Percentiles rank a stretch among this genome's conserved stretches.
phyloP scores from a whole-genome alignment of 2,329 filamentous ascomycete species.

The Aplosporella prunicola region DNA sequence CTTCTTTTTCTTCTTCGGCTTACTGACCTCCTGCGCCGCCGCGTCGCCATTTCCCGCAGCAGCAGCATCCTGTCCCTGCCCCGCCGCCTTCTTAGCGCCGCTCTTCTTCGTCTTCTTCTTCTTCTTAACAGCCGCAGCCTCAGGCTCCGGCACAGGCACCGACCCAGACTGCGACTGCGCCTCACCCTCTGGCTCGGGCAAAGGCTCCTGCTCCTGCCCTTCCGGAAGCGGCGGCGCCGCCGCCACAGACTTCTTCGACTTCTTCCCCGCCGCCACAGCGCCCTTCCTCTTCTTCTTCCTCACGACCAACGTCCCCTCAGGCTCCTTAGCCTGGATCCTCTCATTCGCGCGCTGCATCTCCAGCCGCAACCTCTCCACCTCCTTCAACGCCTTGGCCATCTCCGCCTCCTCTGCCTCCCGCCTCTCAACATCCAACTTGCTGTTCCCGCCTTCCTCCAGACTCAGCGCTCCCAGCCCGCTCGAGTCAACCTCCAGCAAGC shows the following conservation, averaged over 20 bases:
- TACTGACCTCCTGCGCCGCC: constrained; percentile 11
- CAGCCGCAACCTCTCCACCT: constrained; percentile 75
- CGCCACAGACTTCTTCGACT: constrained; percentile 11
- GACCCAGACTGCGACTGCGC: too few species aligned
- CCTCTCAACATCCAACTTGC: constrained; percentile 50
- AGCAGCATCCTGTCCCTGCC: constrained; percentile 5
- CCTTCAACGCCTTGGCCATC: constrained; percentile 78
- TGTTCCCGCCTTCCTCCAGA: constrained; percentile 47
- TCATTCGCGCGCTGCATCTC: constrained; percentile 83
- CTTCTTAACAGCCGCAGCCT: constrained; percentile 19
- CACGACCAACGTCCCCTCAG: constrained; percentile 56
- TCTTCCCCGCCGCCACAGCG: constrained; percentile 9
- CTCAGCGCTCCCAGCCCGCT: constrained; percentile 67
- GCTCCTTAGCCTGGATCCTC: constrained; percentile 60
- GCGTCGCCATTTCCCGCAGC: constrained; percentile 14
- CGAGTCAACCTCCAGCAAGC: constrained; percentile 76
- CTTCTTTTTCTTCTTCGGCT: constrained; percentile 34
- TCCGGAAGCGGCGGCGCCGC: constrained; percentile 1
- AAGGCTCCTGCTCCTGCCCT: constrained; percentile 11
- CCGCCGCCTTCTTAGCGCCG: constrained; percentile 18
- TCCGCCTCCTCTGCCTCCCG: constrained; percentile 72
- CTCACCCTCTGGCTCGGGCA: constrained; percentile 13
- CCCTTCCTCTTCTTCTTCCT: constrained; percentile 43
- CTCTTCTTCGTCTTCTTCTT: constrained; percentile 39
- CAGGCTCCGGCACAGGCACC: constrained; percentile 1